phyloP scores from a whole-genome alignment of 2,329 filamentous ascomycete species.

The Magnaporthiopsis poae region DNA sequence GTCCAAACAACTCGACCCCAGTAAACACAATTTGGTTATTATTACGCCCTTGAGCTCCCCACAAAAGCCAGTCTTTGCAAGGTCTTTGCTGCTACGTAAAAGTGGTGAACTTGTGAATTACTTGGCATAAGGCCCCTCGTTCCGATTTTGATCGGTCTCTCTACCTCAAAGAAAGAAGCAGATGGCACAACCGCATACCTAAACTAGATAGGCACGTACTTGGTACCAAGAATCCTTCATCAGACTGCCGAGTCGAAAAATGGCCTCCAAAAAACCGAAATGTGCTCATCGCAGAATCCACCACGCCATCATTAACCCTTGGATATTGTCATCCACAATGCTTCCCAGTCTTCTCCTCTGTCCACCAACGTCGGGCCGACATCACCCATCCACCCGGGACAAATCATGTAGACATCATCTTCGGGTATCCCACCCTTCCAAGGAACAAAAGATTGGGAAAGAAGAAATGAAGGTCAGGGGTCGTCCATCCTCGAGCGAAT shows the following conservation, averaged over 20 bases:
- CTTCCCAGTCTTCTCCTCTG: neutral
- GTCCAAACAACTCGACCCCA: neutral
- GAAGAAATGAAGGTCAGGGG: neutral
- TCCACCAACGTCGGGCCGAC: neutral
- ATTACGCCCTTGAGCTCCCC: neutral
- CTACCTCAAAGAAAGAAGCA: neutral
- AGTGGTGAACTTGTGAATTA: neutral
- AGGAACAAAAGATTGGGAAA: conserved; percentile 15
- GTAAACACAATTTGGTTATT: neutral
- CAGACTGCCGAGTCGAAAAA: neutral
- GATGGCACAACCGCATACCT: neutral
- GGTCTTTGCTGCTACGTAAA: neutral
- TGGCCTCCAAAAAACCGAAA: neutral
- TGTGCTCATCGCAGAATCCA: neutral
- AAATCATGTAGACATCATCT: neutral
- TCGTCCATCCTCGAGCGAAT: neutral
- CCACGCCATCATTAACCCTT: neutral
- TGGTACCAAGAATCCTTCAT: neutral
- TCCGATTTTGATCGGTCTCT: neutral
- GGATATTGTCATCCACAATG: neutral
- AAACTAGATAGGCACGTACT: neutral
- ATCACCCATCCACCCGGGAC: neutral
- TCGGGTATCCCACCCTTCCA: conserved; percentile 1
- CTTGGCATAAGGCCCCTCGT: neutral
- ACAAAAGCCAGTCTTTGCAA: too few relatives aligned